Evolutionary conservation across 2,329 filamentous ascomycete species (phyloP).

Genomic region (Nemania diffusa): DNA sequence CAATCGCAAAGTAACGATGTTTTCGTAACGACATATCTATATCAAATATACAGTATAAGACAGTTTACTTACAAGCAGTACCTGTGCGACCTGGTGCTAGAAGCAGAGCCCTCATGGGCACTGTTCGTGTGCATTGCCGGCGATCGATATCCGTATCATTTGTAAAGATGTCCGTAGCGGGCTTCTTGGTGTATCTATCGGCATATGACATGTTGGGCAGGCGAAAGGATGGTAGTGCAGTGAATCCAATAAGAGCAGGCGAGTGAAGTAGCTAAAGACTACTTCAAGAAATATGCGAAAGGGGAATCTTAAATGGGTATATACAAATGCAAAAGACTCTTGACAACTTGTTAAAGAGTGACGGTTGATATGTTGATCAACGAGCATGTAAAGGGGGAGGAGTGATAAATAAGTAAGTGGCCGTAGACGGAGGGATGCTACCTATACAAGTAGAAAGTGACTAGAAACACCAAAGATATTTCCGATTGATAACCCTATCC

Average conservation of each 20-base stretch:
- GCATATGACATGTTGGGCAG: constrained; percentile 44
- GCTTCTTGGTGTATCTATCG: constrained; percentile 52
- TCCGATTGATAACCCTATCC: constrained; percentile 13
- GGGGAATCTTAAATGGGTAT: constrained; percentile 1
- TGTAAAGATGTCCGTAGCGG: constrained; percentile 70
- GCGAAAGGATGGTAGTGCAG: not conserved
- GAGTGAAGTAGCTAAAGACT: not conserved
- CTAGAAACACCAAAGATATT: constrained; percentile 1
- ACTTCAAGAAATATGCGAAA: not conserved
- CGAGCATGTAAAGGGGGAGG: constrained; percentile 4
- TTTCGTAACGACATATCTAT: not conserved
- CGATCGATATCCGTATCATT: constrained; percentile 75
- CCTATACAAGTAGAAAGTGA: constrained; percentile 21
- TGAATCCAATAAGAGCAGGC: not conserved
- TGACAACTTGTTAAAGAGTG: constrained; percentile 17
- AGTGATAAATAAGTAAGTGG: constrained; percentile 7
- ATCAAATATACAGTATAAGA: not conserved
- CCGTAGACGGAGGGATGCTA: not conserved
- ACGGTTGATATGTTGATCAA: constrained; percentile 27
- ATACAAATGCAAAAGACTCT: constrained; percentile 13
- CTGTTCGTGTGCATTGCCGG: constrained; percentile 70
- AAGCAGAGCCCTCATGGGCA: constrained; percentile 78
- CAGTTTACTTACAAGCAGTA: constrained; percentile 69
- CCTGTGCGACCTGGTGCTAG: constrained; percentile 77
- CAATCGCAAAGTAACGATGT: not conserved